A percentile compares a stretch with the other conserved stretches of the same genome.
These are phyloP conservation scores for Avena atlantica DNA, from an alignment of 176 grass and related monocot genomes.

Conservation along the genomic window DNA sequence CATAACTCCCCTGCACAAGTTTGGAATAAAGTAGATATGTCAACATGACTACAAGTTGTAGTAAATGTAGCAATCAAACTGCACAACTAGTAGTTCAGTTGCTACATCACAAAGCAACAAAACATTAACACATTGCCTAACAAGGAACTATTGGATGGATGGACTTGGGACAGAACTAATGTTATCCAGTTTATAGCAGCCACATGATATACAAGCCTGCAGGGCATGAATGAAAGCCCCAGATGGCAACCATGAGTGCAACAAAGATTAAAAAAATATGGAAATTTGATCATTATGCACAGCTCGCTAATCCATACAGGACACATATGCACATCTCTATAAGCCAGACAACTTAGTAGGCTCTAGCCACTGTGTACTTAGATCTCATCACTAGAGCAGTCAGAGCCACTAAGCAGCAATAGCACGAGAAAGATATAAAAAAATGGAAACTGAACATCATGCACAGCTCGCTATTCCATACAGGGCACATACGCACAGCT, in stretches of 20 bases:
- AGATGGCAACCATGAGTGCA: no score
- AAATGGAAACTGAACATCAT: neutral
- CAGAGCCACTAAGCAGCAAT: no score
- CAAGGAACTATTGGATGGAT: neutral
- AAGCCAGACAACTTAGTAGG: no score
- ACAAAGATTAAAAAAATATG: neutral
- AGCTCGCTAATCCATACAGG: no score
- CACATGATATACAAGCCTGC: neutral
- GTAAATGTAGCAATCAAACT: conserved; percentile 20
- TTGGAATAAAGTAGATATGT: conserved; percentile 42
- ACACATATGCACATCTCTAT: neutral
- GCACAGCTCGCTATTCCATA: no score
- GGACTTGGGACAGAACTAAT: neutral
- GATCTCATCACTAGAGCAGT: no score
- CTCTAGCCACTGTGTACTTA: no score
- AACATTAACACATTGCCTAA: neutral
- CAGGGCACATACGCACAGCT: neutral
- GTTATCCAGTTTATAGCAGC: conserved; percentile 3
- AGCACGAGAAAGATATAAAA: neutral
- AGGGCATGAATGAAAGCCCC: no score
- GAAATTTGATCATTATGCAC: neutral
- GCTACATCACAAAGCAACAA: no score
- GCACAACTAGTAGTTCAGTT: neutral
- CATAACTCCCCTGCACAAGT: conserved; percentile 59
- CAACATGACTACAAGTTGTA: conserved; percentile 4